These are phyloP conservation scores for Tagetes erecta DNA, from an alignment of 129 eudicot species.

Conservation along the genomic window DNA sequence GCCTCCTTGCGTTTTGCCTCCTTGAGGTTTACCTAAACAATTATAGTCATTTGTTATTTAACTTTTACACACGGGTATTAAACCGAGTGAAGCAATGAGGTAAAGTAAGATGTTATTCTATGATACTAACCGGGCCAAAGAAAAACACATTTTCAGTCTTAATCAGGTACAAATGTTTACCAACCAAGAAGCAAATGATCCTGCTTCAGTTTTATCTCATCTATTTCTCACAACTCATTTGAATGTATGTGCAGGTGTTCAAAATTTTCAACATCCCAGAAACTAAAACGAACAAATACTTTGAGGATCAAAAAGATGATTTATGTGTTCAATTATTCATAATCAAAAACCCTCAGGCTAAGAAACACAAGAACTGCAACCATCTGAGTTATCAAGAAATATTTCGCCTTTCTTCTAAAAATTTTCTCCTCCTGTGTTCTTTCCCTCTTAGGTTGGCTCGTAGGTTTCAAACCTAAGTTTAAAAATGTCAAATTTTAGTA, in stretches of 20 bases:
- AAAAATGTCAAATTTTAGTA: slow-evolving; percentile 12
- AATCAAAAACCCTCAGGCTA: slow-evolving; percentile 55
- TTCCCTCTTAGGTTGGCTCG: slow-evolving; percentile 73
- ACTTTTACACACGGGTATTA: no score
- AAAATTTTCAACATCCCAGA: slow-evolving; percentile 28
- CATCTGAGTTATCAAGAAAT: slow-evolving; percentile 82
- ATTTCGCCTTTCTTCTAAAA: slow-evolving; percentile 81
- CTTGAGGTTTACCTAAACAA: no score
- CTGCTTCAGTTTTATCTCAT: slow-evolving; percentile 26
- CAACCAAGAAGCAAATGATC: slow-evolving; percentile 24
- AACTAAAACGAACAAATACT: slow-evolving; percentile 9
- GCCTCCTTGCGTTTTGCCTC: no score
- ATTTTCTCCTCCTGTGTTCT: slow-evolving; percentile 83
- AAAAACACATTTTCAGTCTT: slow-evolving; percentile 7
- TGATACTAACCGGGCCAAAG: neutral
- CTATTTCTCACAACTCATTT: slow-evolving; percentile 32
- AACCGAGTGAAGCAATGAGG: neutral
- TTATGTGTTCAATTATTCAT: slow-evolving; percentile 33
- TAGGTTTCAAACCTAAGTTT: slow-evolving; percentile 71
- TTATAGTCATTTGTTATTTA: no score
- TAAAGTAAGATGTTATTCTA: neutral
- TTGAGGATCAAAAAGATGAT: neutral
- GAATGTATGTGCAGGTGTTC: slow-evolving; percentile 34
- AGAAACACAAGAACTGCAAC: slow-evolving; percentile 75
- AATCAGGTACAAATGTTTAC: slow-evolving; percentile 12